Percentiles rank a stretch among this genome's conserved stretches.
Evolutionary conservation across 2,329 filamentous ascomycete genomes (phyloP).

Genomic region (Ploettnerulaceae sp.): DNA sequence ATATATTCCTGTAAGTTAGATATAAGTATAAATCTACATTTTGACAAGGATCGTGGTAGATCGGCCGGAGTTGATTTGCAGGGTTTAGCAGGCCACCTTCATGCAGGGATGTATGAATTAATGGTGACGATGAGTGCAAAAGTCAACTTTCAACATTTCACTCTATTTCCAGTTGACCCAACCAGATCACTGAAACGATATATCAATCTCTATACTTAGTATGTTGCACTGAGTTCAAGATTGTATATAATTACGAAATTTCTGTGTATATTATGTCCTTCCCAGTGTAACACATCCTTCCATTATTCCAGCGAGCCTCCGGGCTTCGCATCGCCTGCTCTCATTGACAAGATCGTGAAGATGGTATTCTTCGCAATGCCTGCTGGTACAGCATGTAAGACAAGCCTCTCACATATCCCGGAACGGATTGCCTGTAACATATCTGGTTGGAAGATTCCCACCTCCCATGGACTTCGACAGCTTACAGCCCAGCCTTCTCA

Average conservation of each 20-base stretch:
- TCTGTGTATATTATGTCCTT: constrained; percentile 6
- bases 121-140: too few species aligned
- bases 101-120: too few species aligned
- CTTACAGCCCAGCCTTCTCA: constrained; percentile 4
- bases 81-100: too few species aligned
- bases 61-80: too few species aligned
- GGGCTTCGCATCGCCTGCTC: constrained; percentile 26
- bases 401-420: constrained; percentile 1
- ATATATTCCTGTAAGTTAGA: too few species aligned
- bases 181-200: neutral
- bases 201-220: neutral
- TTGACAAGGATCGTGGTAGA: too few species aligned
- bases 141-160: too few species aligned
- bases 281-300: constrained; percentile 4
- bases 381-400: constrained; percentile 18
- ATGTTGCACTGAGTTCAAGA: too few species aligned
- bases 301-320: constrained; percentile 22
- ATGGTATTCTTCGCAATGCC: constrained; percentile 24
- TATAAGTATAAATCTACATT: too few species aligned
- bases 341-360: neutral
- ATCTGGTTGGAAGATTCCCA: neutral
- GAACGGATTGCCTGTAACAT: neutral
- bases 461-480: neutral
- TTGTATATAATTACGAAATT: neutral
- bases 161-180: neutral